Evolutionary conservation across 371 early-diverging fungal genomes (phyloP).

Genomic region (Massospora cicadina): DNA sequence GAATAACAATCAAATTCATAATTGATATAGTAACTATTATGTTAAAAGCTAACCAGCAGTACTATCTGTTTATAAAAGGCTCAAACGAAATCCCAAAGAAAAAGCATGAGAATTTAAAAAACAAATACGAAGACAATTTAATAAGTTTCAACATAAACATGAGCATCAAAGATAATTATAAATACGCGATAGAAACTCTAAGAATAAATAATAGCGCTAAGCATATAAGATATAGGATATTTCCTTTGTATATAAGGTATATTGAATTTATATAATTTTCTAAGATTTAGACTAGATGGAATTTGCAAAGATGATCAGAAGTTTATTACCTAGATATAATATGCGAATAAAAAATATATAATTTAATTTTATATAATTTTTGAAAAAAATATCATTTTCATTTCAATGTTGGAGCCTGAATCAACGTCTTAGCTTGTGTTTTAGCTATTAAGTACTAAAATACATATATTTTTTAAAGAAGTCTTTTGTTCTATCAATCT

Average conservation of each 20-base stretch:
- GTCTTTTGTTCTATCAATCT: too few relatives aligned
- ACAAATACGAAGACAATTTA: background rate
- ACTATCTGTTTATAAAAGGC: background rate
- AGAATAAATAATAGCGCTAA: background rate
- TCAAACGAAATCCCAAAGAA: background rate
- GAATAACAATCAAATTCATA: background rate
- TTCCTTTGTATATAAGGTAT: background rate
- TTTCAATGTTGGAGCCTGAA: too few relatives aligned
- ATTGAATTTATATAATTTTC: background rate
- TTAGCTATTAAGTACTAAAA: too few relatives aligned
- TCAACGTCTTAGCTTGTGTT: too few relatives aligned
- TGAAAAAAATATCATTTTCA: too few relatives aligned
- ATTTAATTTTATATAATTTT: too few relatives aligned
- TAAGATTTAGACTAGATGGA: background rate
- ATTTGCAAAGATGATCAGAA: background rate
- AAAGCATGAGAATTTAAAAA: background rate
- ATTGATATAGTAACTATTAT: background rate
- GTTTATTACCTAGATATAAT: background rate
- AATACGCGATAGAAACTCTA: background rate
- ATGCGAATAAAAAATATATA: background rate
- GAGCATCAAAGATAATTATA: background rate
- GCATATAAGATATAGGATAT: background rate
- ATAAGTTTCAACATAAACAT: background rate
- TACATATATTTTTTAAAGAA: too few relatives aligned
- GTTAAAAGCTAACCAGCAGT: background rate